Evolutionary conservation across 495 filamentous ascomycete genomes (phyloP).

Genomic region (Podospora fimiseda): DNA sequence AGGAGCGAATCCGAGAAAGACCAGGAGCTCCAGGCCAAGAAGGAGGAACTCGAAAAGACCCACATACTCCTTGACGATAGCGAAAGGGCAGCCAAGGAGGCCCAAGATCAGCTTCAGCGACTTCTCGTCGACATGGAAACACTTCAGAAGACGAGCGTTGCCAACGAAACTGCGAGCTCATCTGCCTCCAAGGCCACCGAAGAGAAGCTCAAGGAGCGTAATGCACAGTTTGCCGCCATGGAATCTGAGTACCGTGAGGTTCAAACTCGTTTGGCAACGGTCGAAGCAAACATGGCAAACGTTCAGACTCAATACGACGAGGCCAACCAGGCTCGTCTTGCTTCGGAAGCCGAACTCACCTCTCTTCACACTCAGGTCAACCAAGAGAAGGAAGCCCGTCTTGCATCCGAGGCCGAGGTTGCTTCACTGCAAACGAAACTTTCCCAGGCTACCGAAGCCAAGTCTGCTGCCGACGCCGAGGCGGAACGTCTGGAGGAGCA

Average conservation of each 20-base stretch:
- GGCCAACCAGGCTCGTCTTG: conserved; percentile 10
- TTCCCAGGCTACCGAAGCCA: neutral
- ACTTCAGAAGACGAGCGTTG: conserved; percentile 30
- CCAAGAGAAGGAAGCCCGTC: conserved; percentile 9
- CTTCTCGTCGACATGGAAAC: conserved; percentile 50
- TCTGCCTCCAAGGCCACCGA: conserved; percentile 32
- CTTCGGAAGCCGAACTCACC: conserved; percentile 24
- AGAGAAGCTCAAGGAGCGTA: conserved; percentile 47
- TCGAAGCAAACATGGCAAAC: conserved; percentile 13
- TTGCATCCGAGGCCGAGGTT: conserved; percentile 24
- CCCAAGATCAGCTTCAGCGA: conserved; percentile 39
- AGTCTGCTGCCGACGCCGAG: conserved; percentile 22
- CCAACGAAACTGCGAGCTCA: conserved; percentile 29
- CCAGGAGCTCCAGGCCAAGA: conserved; percentile 43
- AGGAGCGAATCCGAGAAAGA: conserved; percentile 55
- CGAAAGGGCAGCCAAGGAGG: conserved; percentile 42
- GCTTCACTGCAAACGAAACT: conserved; percentile 19
- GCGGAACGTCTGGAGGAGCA: conserved; percentile 27
- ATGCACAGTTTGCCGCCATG: conserved; percentile 41
- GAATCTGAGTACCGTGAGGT: conserved; percentile 37
- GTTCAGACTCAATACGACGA: conserved; percentile 15
- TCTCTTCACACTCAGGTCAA: conserved; percentile 15
- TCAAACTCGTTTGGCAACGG: conserved; percentile 32
- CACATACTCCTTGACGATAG: conserved; percentile 43
- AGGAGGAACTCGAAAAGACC: conserved; percentile 48